Evolutionary conservation across 345 rosid species (phyloP), one percentile per base, ranked within the genome.

Genomic region (Linum usitatissimum): DNA sequence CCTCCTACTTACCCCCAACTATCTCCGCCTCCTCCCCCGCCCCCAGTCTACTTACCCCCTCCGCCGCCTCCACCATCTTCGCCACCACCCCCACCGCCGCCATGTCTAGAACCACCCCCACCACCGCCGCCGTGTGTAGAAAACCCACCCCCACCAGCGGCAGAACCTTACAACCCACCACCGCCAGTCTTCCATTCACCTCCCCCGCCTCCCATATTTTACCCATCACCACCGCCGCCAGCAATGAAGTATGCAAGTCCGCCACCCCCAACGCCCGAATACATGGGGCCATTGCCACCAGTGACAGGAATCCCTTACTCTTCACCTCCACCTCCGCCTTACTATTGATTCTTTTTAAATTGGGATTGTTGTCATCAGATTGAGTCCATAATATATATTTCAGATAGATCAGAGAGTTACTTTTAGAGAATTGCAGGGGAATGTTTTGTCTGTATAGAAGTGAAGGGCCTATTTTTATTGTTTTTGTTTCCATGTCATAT

Each of bases 301-400:
- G 73, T 91, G 9, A 48, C 61, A 8, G 98, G 96, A 66, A 76
- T 91, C 15, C 77, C 98, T 31, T 91, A 91, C 36, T 94, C 96
- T 39, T 91, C 98, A n/a, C 96, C 98, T 61, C 98, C 98, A 15
- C 98, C 96, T 13, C 98, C 98, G 56, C 96, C 96, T 67, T 86
- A 78, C 81, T 92, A 92, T 79, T 92, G 84, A 92, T 89, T 89
- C 83, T 85, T 85, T 81, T 78, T 23, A 23, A 23, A 23, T 23
- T 23, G 1, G 28, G 2, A 23, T 23, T 23, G 28, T 23, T 23
- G 2, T 23, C 28, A 23, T 23, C 28, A 23, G n/a, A 23, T 23
- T 2, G 28, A 23, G 28, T 23, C 28, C 28, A 23, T 23, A 23
- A 23, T 23, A 23, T 23, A 23, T 23, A 23, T 23, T 23, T 23